A percentile compares a stretch with the other conserved stretches of the same genome.
These are phyloP conservation scores for Cymodocea nodosa DNA, from an alignment of 116 monocot species.

Conservation along the genomic window DNA sequence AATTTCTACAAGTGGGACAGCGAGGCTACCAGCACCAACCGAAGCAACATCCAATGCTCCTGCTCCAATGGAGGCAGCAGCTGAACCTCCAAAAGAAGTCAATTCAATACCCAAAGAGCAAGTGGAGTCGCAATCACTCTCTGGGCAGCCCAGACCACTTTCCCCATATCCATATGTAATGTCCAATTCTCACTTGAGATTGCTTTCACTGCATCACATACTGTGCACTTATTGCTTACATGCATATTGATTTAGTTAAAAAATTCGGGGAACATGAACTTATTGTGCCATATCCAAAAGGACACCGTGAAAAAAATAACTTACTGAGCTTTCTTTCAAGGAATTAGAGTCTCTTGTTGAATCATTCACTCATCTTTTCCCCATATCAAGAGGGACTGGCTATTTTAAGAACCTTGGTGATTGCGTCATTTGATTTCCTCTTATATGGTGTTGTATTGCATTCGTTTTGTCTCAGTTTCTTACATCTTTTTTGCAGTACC, in stretches of 20 bases:
- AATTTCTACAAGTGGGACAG: constrained; percentile 17
- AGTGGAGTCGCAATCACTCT: constrained; percentile 21
- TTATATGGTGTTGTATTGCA: too few relatives aligned
- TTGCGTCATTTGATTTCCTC: too few relatives aligned
- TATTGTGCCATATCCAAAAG: too few relatives aligned
- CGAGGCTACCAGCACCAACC: constrained; percentile 42
- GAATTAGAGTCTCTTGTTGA: too few relatives aligned
- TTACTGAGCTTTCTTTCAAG: too few relatives aligned
- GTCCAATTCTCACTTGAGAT: constrained; percentile 8
- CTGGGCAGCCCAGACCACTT: constrained; percentile 32
- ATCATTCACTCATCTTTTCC: too few relatives aligned
- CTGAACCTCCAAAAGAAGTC: constrained; percentile 23
- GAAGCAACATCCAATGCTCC: constrained; percentile 14
- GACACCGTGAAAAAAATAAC: too few relatives aligned
- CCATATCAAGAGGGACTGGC: too few relatives aligned
- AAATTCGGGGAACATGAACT: not conserved
- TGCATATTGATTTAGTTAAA: not conserved
- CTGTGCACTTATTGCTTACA: not conserved
- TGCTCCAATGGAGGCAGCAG: constrained; percentile 10
- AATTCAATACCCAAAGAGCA: constrained; percentile 45
- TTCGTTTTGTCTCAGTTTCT: not conserved
- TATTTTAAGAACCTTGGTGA: not conserved
- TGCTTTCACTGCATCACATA: not conserved
- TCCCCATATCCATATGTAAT: constrained; percentile 88
- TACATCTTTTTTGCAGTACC: constrained; percentile 47